Base-by-base conservation (phyloP, 805 yeast species). In the Saturnispora sekii region DNA sequence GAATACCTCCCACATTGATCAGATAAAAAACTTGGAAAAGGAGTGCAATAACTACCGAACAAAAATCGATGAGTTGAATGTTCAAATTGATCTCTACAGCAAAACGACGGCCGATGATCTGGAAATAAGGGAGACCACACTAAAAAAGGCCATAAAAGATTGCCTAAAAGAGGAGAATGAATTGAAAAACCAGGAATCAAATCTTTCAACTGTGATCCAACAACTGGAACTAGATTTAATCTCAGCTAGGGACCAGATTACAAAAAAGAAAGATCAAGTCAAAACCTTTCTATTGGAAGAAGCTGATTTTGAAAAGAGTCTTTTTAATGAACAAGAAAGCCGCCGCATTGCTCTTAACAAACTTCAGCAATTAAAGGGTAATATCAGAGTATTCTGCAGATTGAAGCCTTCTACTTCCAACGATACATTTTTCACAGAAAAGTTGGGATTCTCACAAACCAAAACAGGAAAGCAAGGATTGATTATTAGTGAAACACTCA, bases 311-410 rank as follows among this genome's bases (percentile, higher is more conserved):
- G 17, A 57, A 64, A 46, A 47, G 40, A 0, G 50, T 21, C 51
- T 67, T 4, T 41, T 54, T n/a, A 54, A 55, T 31, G 64, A 64
- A 38, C 61, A 58, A 17, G 48, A 43, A 28, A 48, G 38, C 32
- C 68, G 96, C 48, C 66, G 96, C 9, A 55, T 63, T 11, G 59
- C 84, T 1, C 96, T 87, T 56, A 80, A 85, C 56, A 70, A 69
- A 49, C 65, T 90, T 5, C 96, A 88, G 60, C 95, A 86, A 48
- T 61, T 90, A 33, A 84, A 88, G 61, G 97, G 98, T 1, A 93
- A 87, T 55, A 88, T 93, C 31, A 66, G 97, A 39, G 97, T 90
- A 0, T 86, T 81, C 54, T 90, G 97, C 58, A 70, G 98, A 33
- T 70, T 90, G 5, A 70, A 94, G 44, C 96, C 96, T 0, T 64